These are phyloP conservation scores for Amylostereum chailletii DNA, from an alignment of 1,284 basidiomycete genomes.

Conservation along the genomic window DNA sequence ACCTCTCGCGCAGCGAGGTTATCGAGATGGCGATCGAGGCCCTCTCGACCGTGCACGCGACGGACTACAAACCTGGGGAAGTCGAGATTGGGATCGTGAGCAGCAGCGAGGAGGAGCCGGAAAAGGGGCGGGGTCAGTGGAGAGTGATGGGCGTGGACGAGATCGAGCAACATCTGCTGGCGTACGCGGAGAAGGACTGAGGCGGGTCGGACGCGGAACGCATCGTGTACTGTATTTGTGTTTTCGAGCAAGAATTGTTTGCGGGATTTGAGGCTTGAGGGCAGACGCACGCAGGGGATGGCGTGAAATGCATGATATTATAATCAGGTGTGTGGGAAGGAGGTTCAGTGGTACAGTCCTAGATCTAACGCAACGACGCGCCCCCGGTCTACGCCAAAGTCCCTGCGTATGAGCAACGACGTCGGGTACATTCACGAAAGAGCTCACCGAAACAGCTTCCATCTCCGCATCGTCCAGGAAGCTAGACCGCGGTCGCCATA, in stretches of 20 bases:
- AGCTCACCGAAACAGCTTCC: slow-evolving; percentile 68
- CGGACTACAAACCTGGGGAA: slow-evolving; percentile 90
- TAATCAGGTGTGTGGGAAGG: slow-evolving; percentile 3
- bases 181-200: slow-evolving; percentile 92
- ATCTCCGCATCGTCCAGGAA: slow-evolving; percentile 64
- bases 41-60: slow-evolving; percentile 87
- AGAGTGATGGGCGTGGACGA: slow-evolving; percentile 79
- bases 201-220: not conserved
- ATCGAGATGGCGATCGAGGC: slow-evolving; percentile 95
- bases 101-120: slow-evolving; percentile 55
- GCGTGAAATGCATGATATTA: not conserved
- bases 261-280: not conserved
- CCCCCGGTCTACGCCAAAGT: slow-evolving; percentile 53
- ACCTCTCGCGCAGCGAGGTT: slow-evolving; percentile 57
- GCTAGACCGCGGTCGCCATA: slow-evolving; percentile 54
- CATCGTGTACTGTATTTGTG: not conserved
- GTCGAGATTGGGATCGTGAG: slow-evolving; percentile 85
- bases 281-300: not conserved
- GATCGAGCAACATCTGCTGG: slow-evolving; percentile 78
- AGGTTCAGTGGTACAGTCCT: not conserved
- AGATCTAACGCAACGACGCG: slow-evolving; percentile 41
- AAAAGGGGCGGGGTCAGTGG: slow-evolving; percentile 68
- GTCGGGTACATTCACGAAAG: not conserved
- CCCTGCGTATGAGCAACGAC: not conserved
- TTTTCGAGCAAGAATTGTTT: not conserved